Percentiles rank a stretch among this genome's conserved stretches.
Conservation (phyloP, 768 basidiomycete genomes). For the Trametes cingulata region DNA sequence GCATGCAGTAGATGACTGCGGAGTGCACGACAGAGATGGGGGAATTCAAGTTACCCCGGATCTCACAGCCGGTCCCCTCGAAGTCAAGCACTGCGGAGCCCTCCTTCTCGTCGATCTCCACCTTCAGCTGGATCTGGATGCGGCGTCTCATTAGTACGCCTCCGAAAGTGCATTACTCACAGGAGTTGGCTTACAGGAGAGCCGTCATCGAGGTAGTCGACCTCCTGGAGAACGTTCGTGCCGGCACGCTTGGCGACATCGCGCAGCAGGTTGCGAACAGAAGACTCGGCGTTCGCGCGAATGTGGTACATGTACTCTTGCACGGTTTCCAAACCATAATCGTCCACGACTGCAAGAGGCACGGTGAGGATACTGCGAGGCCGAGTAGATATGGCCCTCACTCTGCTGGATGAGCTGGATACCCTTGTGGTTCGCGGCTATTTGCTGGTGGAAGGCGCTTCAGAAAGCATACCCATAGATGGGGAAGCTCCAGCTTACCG, state of each 20-base stretch:
- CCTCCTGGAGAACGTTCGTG: slow-evolving; percentile 60
- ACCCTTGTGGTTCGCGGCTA: slow-evolving; percentile 92
- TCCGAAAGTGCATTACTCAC: background rate
- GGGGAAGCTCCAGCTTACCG: slow-evolving; percentile 49
- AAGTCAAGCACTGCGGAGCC: slow-evolving; percentile 89
- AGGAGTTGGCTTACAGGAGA: slow-evolving; percentile 58
- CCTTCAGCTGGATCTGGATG: slow-evolving; percentile 65
- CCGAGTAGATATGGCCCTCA: slow-evolving; percentile 35
- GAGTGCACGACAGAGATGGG: slow-evolving; percentile 87
- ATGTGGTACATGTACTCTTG: slow-evolving; percentile 95
- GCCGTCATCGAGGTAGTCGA: slow-evolving; percentile 88
- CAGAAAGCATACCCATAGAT: background rate
- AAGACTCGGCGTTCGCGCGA: slow-evolving; percentile 82
- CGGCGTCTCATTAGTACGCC: background rate
- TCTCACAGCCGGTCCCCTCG: slow-evolving; percentile 78
- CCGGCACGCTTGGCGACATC: slow-evolving; percentile 73
- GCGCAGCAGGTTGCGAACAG: slow-evolving; percentile 79
- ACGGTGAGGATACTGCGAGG: slow-evolving; percentile 12
- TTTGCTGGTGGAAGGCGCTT: slow-evolving; percentile 58
- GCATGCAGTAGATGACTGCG: slow-evolving; percentile 88
- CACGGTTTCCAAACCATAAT: slow-evolving; percentile 83
- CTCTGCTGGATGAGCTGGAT: slow-evolving; percentile 81
- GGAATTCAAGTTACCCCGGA: slow-evolving; percentile 81
- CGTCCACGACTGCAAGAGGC: slow-evolving; percentile 64
- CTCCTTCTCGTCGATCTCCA: slow-evolving; percentile 70